Percentiles rank a stretch among this genome's conserved stretches.
phyloP scores from a whole-genome alignment of 1,139 yeast species.

The Taphrina flavorubra region DNA sequence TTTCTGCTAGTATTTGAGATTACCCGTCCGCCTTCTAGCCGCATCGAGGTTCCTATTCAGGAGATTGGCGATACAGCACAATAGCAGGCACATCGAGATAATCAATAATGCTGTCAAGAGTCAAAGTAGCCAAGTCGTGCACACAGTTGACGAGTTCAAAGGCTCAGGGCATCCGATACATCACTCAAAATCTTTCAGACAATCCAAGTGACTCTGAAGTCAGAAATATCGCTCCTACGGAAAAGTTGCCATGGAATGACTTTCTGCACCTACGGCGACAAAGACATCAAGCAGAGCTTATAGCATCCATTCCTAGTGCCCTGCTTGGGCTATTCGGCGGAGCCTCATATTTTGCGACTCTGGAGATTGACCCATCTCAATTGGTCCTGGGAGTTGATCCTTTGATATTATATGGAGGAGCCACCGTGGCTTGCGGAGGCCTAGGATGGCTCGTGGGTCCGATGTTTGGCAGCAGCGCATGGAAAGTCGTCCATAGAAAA shows the following conservation, averaged over 20 bases:
- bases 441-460: conserved; percentile 87
- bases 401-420: conserved; percentile 72
- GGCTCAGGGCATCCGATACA: background rate
- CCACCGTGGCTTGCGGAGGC: conserved; percentile 70
- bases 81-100: background rate
- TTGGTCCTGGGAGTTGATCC: conserved; percentile 87
- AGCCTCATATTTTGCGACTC: conserved; percentile 70
- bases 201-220: conserved; percentile 35
- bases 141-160: background rate
- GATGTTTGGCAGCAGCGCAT: conserved; percentile 71
- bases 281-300: conserved; percentile 71
- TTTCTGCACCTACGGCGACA: conserved; percentile 77
- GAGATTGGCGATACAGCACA: too few relatives aligned
- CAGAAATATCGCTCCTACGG: conserved; percentile 7
- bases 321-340: conserved; percentile 71
- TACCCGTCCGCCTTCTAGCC: too few relatives aligned
- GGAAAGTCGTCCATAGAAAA: conserved; percentile 56
- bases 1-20: too few relatives aligned
- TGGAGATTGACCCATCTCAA: conserved; percentile 83
- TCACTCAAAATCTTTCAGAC: conserved; percentile 15
- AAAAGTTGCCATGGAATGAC: conserved; percentile 46
- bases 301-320: conserved; percentile 72
- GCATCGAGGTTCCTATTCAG: too few relatives aligned
- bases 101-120: background rate
- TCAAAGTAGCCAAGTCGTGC: conserved; percentile 3